Conservation (phyloP, 768 basidiomycete species). For the Exsudoporus frostii region DNA sequence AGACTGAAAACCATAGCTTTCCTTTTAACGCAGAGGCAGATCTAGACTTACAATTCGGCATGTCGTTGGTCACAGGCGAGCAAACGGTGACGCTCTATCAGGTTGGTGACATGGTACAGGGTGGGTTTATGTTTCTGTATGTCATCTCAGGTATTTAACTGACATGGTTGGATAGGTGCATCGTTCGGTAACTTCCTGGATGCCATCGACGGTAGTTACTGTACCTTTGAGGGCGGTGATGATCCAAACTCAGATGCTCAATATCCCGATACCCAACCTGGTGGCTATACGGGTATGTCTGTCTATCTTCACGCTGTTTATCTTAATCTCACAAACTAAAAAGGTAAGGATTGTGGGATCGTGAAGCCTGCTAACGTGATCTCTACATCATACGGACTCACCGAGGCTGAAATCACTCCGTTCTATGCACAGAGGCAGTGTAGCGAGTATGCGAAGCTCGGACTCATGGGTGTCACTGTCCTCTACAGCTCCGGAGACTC, state of each 20-base stretch:
- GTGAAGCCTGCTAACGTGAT: neutral
- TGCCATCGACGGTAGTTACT: neutral
- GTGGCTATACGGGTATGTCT: neutral
- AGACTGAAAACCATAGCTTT: neutral
- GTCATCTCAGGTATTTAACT: neutral
- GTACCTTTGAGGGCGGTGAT: neutral
- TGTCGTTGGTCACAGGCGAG: neutral
- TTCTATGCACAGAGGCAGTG: neutral
- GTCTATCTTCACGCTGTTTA: neutral
- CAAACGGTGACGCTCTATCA: neutral
- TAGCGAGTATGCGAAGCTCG: neutral
- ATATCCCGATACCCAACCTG: neutral
- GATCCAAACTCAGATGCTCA: neutral
- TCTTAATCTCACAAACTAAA: neutral
- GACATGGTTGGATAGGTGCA: neutral
- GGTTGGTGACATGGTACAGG: neutral
- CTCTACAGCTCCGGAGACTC: neutral
- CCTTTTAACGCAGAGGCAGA: neutral
- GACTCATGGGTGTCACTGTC: neutral
- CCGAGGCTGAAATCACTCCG: too few species aligned
- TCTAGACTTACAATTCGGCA: neutral
- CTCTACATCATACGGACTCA: neutral
- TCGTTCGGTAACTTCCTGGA: neutral
- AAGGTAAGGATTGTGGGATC: neutral
- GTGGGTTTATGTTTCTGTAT: neutral